phyloP scores from a whole-genome alignment of 306 rosid genomes.

The Corylus americana region DNA sequence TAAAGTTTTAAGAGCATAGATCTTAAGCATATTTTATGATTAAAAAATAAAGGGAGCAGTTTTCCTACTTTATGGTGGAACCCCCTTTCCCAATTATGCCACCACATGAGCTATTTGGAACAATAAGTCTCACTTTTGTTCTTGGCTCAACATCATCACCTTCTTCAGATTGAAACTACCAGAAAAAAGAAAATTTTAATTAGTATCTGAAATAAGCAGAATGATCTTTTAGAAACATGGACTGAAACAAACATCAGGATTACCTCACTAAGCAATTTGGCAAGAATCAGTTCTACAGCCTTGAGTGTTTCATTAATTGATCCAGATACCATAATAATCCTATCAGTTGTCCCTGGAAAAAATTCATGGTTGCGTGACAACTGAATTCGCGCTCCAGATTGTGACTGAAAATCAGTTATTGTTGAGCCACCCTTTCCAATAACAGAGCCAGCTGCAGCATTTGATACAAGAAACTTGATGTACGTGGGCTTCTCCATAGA shows the following conservation, averaged over 20 bases:
- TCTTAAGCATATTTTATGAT: not conserved
- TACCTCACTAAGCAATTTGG: slow-evolving; percentile 96
- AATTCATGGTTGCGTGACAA: slow-evolving; percentile 94
- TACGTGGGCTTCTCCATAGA: slow-evolving; percentile 80
- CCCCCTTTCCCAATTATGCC: slow-evolving; percentile 99
- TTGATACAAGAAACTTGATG: slow-evolving; percentile 91
- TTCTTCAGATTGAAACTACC: slow-evolving; percentile 84
- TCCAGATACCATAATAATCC: slow-evolving; percentile 98
- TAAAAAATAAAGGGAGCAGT: slow-evolving; percentile 22
- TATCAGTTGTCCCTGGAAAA: slow-evolving; percentile 97
- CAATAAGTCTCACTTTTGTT: slow-evolving; percentile 86
- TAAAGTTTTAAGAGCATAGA: slow-evolving; percentile 17
- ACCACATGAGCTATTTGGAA: slow-evolving; percentile 97
- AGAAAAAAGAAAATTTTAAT: slow-evolving; percentile 17
- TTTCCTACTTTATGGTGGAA: slow-evolving; percentile 83
- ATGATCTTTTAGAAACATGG: slow-evolving; percentile 14
- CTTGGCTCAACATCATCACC: slow-evolving; percentile 78
- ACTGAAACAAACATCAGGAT: slow-evolving; percentile 25
- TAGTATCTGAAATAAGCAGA: slow-evolving; percentile 26
- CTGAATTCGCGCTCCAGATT: slow-evolving; percentile 98
- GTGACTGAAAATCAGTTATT: slow-evolving; percentile 97
- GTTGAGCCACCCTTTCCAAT: slow-evolving; percentile 99
- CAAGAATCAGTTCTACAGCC: slow-evolving; percentile 88
- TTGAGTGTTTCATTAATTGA: slow-evolving; percentile 67
- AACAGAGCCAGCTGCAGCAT: slow-evolving; percentile 99